phyloP scores from a whole-genome alignment of 2,329 filamentous ascomycete genomes.

The Capronia epimyces region DNA sequence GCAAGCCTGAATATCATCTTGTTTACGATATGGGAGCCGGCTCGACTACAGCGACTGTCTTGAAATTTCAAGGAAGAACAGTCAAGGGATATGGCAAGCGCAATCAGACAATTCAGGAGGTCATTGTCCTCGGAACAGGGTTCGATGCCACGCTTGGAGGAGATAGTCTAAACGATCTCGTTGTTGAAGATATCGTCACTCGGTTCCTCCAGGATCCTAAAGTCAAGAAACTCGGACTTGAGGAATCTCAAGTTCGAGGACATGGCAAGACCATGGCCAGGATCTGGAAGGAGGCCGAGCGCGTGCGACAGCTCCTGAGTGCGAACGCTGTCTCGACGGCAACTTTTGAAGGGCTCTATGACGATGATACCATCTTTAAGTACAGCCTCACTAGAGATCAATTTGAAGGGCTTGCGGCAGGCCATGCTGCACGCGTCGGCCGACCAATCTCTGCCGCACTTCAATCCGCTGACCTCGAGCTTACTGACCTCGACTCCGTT shows the following conservation, averaged over 20 bases:
- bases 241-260: conserved; percentile 57
- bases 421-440: conserved; percentile 63
- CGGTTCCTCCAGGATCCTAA: conserved; percentile 68
- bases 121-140: conserved; percentile 77
- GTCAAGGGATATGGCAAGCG: conserved; percentile 89
- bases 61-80: conserved; percentile 80
- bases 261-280: conserved; percentile 84
- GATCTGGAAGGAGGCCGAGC: conserved; percentile 88
- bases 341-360: conserved; percentile 76
- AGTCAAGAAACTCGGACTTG: conserved; percentile 46
- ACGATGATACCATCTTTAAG: conserved; percentile 87
- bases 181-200: conserved; percentile 80
- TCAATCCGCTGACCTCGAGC: conserved; percentile 62
- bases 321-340: conserved; percentile 78
- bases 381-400: conserved; percentile 76
- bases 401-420: conserved; percentile 72
- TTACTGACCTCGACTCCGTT: conserved; percentile 76
- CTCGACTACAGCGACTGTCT: conserved; percentile 80
- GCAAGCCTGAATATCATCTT: conserved; percentile 83
- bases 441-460: conserved; percentile 69
- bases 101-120: conserved; percentile 96
- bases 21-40: conserved; percentile 98
- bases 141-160: conserved; percentile 90
- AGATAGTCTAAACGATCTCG: conserved; percentile 78
- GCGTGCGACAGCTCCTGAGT: conserved; percentile 80